Evolutionary conservation across 805 yeast genomes (phyloP).

Genomic region (Starmerella bombi): DNA sequence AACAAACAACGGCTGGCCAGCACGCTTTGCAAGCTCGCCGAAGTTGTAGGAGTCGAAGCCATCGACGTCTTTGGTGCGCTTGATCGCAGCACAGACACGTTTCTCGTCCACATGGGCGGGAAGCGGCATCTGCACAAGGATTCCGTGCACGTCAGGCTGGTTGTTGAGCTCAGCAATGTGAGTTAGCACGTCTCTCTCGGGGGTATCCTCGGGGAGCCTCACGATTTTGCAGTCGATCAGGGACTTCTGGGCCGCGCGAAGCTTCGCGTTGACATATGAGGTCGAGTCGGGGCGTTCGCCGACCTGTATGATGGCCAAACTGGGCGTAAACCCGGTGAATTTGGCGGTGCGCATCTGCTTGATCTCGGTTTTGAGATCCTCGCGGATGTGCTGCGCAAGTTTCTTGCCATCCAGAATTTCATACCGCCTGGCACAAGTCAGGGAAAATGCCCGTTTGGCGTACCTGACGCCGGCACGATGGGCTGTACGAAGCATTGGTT

Average conservation of each 20-base stretch:
- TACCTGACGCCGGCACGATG: too few species aligned
- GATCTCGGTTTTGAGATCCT: constrained; percentile 40
- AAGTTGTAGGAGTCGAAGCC: constrained; percentile 82
- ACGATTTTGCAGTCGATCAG: constrained; percentile 56
- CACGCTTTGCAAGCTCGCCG: constrained; percentile 81
- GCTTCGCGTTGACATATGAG: constrained; percentile 82
- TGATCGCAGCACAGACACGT: constrained; percentile 61
- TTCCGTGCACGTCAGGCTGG: constrained; percentile 68
- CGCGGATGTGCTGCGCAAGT: constrained; percentile 41
- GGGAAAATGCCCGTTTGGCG: too few species aligned
- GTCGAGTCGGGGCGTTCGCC: constrained; percentile 85
- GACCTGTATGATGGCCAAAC: constrained; percentile 74
- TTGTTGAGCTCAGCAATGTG: constrained; percentile 53
- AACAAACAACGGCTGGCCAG: constrained; percentile 66
- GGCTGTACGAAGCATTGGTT: neutral
- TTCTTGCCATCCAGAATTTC: constrained; percentile 46
- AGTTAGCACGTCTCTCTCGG: constrained; percentile 45
- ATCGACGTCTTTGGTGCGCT: constrained; percentile 82
- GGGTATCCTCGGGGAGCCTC: constrained; percentile 47
- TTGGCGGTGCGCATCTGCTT: constrained; percentile 31
- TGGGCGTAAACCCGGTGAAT: constrained; percentile 50
- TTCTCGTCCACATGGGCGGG: constrained; percentile 74
- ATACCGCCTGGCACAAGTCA: constrained; percentile 1
- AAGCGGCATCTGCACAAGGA: constrained; percentile 79
- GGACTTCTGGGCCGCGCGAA: constrained; percentile 76